Evolutionary conservation across 2,329 filamentous ascomycete genomes (phyloP).

Genomic region (Davidsoniella virescens): DNA sequence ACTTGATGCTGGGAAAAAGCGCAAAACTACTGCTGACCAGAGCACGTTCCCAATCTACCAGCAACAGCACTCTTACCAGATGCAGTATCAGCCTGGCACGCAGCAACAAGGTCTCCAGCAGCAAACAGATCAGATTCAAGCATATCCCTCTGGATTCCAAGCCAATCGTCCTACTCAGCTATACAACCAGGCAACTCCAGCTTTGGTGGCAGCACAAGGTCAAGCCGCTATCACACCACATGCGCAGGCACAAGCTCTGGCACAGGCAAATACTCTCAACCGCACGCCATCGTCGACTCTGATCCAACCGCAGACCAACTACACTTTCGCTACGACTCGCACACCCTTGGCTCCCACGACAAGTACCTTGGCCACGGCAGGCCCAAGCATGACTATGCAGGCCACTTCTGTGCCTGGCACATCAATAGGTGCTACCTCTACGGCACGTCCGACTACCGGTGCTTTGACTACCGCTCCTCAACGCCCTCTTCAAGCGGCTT

Average conservation of each 20-base stretch:
- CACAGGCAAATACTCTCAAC: slow-evolving; percentile 2
- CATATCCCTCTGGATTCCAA: neutral
- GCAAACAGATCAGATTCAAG: neutral
- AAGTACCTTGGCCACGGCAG: no score
- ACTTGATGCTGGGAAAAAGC: slow-evolving; percentile 44
- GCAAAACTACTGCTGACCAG: slow-evolving; percentile 35
- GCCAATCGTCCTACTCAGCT: slow-evolving; percentile 2
- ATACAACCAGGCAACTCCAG: slow-evolving; percentile 8
- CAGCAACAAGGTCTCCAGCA: slow-evolving; percentile 4
- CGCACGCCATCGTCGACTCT: neutral
- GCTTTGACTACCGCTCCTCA: neutral
- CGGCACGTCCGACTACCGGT: neutral
- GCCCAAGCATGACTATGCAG: no score
- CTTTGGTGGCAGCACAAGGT: slow-evolving; percentile 9
- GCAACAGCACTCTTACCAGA: slow-evolving; percentile 14
- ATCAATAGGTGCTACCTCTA: neutral
- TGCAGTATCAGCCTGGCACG: slow-evolving; percentile 7
- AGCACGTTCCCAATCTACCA: slow-evolving; percentile 21
- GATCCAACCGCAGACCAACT: slow-evolving; percentile 1
- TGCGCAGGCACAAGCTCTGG: slow-evolving; percentile 7
- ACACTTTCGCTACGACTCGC: slow-evolving; percentile 3
- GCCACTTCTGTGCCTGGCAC: neutral
- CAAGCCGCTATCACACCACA: slow-evolving; percentile 9
- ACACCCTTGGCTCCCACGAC: neutral
- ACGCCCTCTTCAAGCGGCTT: slow-evolving; percentile 7